Base-by-base conservation (phyloP, 2,329 filamentous ascomycete species). In the Daldinia eschscholtzii region DNA sequence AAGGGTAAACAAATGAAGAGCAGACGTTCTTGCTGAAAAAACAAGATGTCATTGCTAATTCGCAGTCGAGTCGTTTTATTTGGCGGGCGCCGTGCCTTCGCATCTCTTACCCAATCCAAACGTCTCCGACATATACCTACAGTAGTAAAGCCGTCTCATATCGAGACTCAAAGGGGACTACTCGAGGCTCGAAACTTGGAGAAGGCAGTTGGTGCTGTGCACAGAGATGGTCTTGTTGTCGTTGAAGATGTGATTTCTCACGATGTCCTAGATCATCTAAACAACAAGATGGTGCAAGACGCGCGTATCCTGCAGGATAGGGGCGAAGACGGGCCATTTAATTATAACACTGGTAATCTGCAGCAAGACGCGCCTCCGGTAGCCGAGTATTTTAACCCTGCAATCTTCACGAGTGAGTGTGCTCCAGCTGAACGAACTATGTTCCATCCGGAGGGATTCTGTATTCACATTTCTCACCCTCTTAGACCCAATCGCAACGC, bases 281-380 rank as follows among this genome's bases (percentile, higher is more conserved):
- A 91, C 72, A 68, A 72, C 52, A 87, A 85, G 70, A 91, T 91
- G 88, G 81, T 87, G 0, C 39, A 85, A 52, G 88, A 91, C 74
- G 88, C 88, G 1, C 80, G 80, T 1, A 73, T 76, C 3, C 79
- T 91, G 2, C 85, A 86, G 64, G 80, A 79, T 0, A 79, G 81
- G 35, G 86, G 87, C 1, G 83, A 88, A 20, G 81, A 87, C 15
- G 83, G 84, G 0, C 87, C 86, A 0, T 91, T 85, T 80, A 90
- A 90, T 71, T 90, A 90, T 74, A 89, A 90, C 73, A 83, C 83
- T 55, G 87, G 86, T 1, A 91, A 89, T 69, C 80, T 89, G 37
- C 88, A 90, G 68, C 88, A 90, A 74, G 87, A 89, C 70, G 81
- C 88, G 0, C 87, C 86, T 0, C 82, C 86, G 1, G 82, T 84